Evolutionary conservation across 208 protist genomes (phyloP), one percentile per base, ranked within the genome.

Genomic region (Leishmania major): DNA sequence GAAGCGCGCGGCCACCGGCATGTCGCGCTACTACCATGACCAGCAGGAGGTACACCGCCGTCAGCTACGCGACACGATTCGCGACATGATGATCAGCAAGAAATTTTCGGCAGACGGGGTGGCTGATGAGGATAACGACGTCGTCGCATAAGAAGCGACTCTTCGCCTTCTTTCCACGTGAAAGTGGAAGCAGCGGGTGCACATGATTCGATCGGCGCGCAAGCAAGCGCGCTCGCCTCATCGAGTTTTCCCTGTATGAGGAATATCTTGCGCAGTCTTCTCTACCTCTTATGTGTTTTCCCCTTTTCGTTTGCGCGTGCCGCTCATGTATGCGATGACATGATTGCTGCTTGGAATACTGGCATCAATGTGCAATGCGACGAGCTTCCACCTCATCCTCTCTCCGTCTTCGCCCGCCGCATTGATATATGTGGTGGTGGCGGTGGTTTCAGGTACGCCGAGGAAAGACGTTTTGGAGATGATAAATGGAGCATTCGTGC

Each of bases 11-110:
- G 62, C 77, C 11, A 8, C 64, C 2, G n/a, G 19, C 49, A 53
- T 71, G 59, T 45, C 40, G 43, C 77, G 77, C 17, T 80, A 72
- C 66, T 35, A 57, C 2, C 77, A 80, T 57, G 77, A 80, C 31
- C 77, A 80, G 37, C 77, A 80, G 25, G 66, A 71, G 77, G 25
- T 80, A 49, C 57, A 73, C 15, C 77, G 77, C 66, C 64, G 47
- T 40, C 45, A 80, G n/a, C 45, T 80, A 47, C 66, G 45, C 25
- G 47, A 73, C n/a, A 72, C 25, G 17, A 31, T 80, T 49, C 60
- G 60, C 1, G 77, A 73, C 37, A 59, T 57, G 62, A 13, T 43
- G 17, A 47, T 80, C n/a, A 64, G 64, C 22, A 80, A 80, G 17
- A 40, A n/a, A 6, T 73, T 80, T 53, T 5, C 25, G 1, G 47